A percentile compares a stretch with the other conserved stretches of the same genome.
Conservation (phyloP, 495 filamentous ascomycete genomes). For the Penicillium soppii region DNA sequence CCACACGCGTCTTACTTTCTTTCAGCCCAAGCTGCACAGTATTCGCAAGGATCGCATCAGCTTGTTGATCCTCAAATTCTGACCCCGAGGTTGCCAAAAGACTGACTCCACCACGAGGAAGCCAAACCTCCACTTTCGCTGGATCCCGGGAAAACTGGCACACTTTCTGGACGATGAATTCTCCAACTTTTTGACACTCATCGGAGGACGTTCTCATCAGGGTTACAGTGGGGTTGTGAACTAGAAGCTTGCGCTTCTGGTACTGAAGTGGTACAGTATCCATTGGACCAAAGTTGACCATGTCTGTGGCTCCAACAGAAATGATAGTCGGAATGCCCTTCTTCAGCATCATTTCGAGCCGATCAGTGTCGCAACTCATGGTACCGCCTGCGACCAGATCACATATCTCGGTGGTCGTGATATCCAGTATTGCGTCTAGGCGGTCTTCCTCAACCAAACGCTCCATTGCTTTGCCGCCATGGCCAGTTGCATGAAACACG, state of each 20-base stretch:
- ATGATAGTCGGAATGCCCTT: constrained; percentile 60
- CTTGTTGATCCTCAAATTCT: constrained; percentile 42
- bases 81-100: constrained; percentile 37
- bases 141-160: constrained; percentile 12
- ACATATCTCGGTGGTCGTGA: constrained; percentile 68
- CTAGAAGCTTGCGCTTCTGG: constrained; percentile 35
- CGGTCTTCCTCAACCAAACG: constrained; percentile 50
- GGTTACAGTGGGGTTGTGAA: constrained; percentile 66
- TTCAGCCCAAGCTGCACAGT: constrained; percentile 41
- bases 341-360: constrained; percentile 54
- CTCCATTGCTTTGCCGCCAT: constrained; percentile 68
- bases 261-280: constrained; percentile 53
- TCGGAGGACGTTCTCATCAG: constrained; percentile 57
- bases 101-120: constrained; percentile 56
- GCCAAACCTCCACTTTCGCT: constrained; percentile 46
- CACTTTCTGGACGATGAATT: constrained; percentile 53
- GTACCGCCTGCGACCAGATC: constrained; percentile 62
- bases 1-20: constrained; percentile 35
- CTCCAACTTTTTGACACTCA: constrained; percentile 54
- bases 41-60: constrained; percentile 45
- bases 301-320: constrained; percentile 64
- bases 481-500: constrained; percentile 68
- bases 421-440: constrained; percentile 62
- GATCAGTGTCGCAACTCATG: constrained; percentile 51
- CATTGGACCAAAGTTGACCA: constrained; percentile 64